phyloP scores from a whole-genome alignment of 495 filamentous ascomycete genomes.

The Penicillium psychrofluorescens region DNA sequence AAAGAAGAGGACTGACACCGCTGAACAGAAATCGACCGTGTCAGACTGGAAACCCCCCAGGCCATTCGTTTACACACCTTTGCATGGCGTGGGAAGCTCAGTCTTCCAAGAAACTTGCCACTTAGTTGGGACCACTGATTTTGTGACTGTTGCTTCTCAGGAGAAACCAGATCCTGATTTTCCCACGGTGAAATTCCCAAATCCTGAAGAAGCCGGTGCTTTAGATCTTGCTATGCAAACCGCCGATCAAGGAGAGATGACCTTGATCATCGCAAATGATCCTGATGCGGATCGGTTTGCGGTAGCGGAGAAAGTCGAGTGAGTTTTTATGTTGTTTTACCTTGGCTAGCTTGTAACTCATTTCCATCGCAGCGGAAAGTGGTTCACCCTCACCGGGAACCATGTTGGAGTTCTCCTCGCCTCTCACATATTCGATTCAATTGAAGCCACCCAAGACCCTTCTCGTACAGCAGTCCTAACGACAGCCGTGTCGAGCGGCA shows the following conservation, averaged over 20 bases:
- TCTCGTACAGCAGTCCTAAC: slow-evolving; percentile 47
- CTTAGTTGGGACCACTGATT: slow-evolving; percentile 37
- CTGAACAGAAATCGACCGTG: slow-evolving; percentile 28
- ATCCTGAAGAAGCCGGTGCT: slow-evolving; percentile 65
- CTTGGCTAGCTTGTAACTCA: not conserved
- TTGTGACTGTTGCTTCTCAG: slow-evolving; percentile 42
- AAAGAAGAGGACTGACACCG: slow-evolving; percentile 4
- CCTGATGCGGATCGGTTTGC: slow-evolving; percentile 70
- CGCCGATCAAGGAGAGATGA: slow-evolving; percentile 41
- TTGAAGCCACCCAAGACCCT: slow-evolving; percentile 14
- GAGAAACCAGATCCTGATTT: slow-evolving; percentile 59
- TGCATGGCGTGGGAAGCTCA: slow-evolving; percentile 58
- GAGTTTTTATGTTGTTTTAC: slow-evolving; percentile 4
- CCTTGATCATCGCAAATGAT: slow-evolving; percentile 58
- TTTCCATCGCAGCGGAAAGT: slow-evolving; percentile 29
- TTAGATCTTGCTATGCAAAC: slow-evolving; percentile 54
- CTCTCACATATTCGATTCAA: slow-evolving; percentile 46
- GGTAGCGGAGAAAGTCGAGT: slow-evolving; percentile 53
- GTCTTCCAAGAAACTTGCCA: slow-evolving; percentile 39
- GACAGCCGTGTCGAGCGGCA: slow-evolving; percentile 59
- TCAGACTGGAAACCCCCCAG: slow-evolving; percentile 17
- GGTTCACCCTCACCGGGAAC: slow-evolving; percentile 63
- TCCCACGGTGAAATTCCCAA: slow-evolving; percentile 63
- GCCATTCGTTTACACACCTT: slow-evolving; percentile 60
- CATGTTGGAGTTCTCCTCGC: slow-evolving; percentile 60